Evolutionary conservation across 2,329 filamentous ascomycete species (phyloP).

Genomic region (Leptographium wingfieldii): DNA sequence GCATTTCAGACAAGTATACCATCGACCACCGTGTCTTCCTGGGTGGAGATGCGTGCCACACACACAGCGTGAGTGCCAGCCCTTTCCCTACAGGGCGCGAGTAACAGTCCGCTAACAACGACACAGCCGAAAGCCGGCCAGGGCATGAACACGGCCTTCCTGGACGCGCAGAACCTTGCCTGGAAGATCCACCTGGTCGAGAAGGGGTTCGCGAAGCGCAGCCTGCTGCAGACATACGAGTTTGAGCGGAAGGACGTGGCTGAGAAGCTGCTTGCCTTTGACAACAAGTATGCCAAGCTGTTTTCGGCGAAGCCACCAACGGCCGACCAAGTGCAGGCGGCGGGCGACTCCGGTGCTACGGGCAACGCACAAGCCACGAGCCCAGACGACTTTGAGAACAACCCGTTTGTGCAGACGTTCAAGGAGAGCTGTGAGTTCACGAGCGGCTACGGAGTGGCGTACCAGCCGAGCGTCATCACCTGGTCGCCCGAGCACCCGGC

Average conservation of each 20-base stretch:
- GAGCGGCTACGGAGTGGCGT: slow-evolving; percentile 80
- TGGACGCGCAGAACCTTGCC: slow-evolving; percentile 76
- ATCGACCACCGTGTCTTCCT: slow-evolving; percentile 59
- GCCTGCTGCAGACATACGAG: slow-evolving; percentile 74
- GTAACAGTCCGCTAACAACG: background rate
- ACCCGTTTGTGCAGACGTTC: slow-evolving; percentile 79
- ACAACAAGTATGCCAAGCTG: slow-evolving; percentile 78
- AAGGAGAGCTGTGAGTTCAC: slow-evolving; percentile 89
- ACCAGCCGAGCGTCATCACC: slow-evolving; percentile 71
- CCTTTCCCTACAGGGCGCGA: background rate
- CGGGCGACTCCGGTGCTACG: slow-evolving; percentile 1
- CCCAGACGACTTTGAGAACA: slow-evolving; percentile 30
- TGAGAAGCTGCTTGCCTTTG: slow-evolving; percentile 73
- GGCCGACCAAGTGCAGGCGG: slow-evolving; percentile 55
- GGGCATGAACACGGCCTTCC: slow-evolving; percentile 70
- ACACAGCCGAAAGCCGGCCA: slow-evolving; percentile 56
- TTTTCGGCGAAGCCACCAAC: slow-evolving; percentile 71
- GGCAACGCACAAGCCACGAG: slow-evolving; percentile 23
- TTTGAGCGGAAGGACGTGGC: slow-evolving; percentile 74
- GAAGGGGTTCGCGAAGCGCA: slow-evolving; percentile 62
- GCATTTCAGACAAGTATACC: slow-evolving; percentile 56
- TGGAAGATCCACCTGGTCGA: slow-evolving; percentile 96
- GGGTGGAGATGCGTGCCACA: slow-evolving; percentile 68
- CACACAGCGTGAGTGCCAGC: slow-evolving; percentile 48
- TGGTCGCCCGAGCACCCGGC: slow-evolving; percentile 65